A percentile compares a stretch with the other conserved stretches of the same genome.
Conservation (phyloP, 345 rosid genomes). For the Geranium brycei region DNA sequence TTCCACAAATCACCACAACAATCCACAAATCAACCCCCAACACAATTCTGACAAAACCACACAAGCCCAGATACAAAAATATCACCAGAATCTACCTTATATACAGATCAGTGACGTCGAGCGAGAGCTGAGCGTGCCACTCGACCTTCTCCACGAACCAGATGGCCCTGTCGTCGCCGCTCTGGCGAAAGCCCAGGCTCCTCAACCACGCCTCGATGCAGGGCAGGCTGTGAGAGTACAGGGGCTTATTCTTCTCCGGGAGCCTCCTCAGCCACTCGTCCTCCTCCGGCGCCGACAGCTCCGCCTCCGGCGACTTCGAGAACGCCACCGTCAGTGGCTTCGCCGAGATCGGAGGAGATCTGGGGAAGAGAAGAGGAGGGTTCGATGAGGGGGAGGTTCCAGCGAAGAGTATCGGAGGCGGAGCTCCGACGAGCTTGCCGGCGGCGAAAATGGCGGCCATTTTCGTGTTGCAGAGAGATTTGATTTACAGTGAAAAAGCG, state of each 20-base stretch:
- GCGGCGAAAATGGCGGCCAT: too few species aligned
- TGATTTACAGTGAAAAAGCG: too few species aligned
- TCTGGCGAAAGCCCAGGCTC: constrained; percentile 58
- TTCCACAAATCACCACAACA: too few species aligned
- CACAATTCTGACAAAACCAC: not conserved
- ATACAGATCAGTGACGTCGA: constrained; percentile 74
- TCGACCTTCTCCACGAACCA: constrained; percentile 70
- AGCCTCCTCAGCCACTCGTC: constrained; percentile 77
- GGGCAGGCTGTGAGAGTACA: constrained; percentile 86
- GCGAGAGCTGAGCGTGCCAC: constrained; percentile 83
- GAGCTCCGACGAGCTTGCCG: not conserved
- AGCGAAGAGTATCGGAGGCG: constrained; percentile 12
- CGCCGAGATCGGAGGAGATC: constrained; percentile 6
- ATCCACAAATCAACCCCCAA: not conserved
- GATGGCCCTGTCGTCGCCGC: constrained; percentile 61
- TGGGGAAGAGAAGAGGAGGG: not conserved
- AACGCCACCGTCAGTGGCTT: constrained; percentile 16
- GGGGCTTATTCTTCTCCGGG: constrained; percentile 69
- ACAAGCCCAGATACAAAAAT: not conserved
- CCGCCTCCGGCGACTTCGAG: constrained; percentile 50
- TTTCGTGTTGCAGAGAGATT: too few species aligned
- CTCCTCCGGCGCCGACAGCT: constrained; percentile 34
- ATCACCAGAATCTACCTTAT: constrained; percentile 41
- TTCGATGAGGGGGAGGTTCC: constrained; percentile 5
- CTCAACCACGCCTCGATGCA: constrained; percentile 85